Evolutionary conservation across 202 grass and related monocot species (phyloP).

Genomic region (Zoysia matrella): DNA sequence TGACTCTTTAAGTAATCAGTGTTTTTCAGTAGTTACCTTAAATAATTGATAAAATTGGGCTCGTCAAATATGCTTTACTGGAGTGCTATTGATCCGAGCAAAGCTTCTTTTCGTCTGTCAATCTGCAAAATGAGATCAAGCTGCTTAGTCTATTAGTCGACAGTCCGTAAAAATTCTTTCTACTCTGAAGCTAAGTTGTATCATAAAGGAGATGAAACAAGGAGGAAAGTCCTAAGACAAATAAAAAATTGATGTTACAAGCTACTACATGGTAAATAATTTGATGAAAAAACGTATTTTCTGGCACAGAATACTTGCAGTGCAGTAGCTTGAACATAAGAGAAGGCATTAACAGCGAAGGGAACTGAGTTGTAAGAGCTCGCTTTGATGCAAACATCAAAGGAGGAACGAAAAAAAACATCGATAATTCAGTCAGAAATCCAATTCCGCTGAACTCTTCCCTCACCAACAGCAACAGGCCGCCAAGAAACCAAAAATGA

Average conservation of each 20-base stretch:
- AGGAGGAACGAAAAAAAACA: conserved; percentile 15
- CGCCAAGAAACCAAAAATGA: background rate
- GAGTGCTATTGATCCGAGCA: background rate
- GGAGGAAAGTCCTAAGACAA: background rate
- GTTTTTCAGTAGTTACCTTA: conserved; percentile 49
- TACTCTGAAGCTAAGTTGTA: conserved; percentile 8
- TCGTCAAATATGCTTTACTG: conserved; percentile 16
- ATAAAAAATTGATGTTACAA: conserved; percentile 3
- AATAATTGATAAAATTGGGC: conserved; percentile 6
- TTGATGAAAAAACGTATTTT: conserved; percentile 30
- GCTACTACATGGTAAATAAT: conserved; percentile 22
- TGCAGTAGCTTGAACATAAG: conserved; percentile 13
- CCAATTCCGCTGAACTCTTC: conserved; percentile 7
- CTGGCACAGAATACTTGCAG: conserved; percentile 1
- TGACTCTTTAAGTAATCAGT: conserved; percentile 21
- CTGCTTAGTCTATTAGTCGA: conserved; percentile 25
- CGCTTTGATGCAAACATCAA: conserved; percentile 24
- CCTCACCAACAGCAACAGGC: background rate
- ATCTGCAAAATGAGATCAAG: conserved; percentile 50
- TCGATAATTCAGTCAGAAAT: conserved; percentile 24
- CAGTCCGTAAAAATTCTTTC: background rate
- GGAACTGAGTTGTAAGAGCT: conserved; percentile 42
- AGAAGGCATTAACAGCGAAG: background rate
- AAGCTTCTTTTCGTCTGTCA: conserved; percentile 34
- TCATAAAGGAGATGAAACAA: conserved; percentile 39